Evolutionary conservation across 345 rosid genomes (phyloP), one percentile per base, ranked within the genome.

Genomic region (Salix purpurea): DNA sequence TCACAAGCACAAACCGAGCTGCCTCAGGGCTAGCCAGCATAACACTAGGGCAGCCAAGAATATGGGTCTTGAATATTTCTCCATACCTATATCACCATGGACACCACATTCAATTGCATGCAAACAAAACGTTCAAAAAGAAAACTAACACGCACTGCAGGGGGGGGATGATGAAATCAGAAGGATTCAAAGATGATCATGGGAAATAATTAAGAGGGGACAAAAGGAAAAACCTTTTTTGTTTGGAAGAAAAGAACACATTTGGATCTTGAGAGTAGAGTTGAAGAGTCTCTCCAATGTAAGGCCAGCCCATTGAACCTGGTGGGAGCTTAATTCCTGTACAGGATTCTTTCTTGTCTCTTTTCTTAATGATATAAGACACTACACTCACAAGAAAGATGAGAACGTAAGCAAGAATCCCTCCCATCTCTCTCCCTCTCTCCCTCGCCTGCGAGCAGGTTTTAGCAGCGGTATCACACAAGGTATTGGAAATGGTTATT

Each of bases 11-110:
- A 74, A 90, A 91, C 62, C 90, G 84, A 1, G 97, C 89, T 28
- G 97, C 99, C 78, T 95, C 98, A 0, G 96, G 97, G 77, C 97
- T 89, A 0, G 96, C 93, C 84, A 95, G 84, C 98, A 93, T 93
- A 62, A 91, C 92, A 81, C 97, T 87, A 32, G 96, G 99, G 76
- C 96, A 95, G 21, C 99, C 99, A 11, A 95, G 84, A 75, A 95
- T 85, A 79, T 90, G 91, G 34, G 91, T 93, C 87, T 93, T 93
- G 92, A 95, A 95, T 70, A 95, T 90, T 86, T 94, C 93, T 30
- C 99, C 97, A 39, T 91, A 89, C 77, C 97, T 92, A 64, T 52
- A 75, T 40, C 56, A 26, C 65, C 66, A 68, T 52, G 77, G 23
- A 71, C 64, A 39, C 21, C 68, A 26, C 71, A 68, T 71, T 46